These are phyloP conservation scores for Setaria viridis DNA, from an alignment of 202 grass and related monocot species.

Conservation along the genomic window DNA sequence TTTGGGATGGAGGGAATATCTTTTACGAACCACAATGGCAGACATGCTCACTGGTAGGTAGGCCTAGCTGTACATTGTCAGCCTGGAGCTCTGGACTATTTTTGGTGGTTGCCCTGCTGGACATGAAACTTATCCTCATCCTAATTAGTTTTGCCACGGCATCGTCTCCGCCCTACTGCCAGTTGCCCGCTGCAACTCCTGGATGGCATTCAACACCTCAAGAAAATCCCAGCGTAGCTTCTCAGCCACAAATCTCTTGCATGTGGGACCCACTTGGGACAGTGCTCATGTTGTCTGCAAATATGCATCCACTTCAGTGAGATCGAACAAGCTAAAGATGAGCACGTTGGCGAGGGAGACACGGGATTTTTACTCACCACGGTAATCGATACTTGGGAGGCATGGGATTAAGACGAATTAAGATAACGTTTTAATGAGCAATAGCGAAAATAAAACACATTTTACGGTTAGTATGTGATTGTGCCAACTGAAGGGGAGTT, in stretches of 20 bases:
- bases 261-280: neutral
- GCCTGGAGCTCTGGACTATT: neutral
- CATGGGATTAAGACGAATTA: too few relatives aligned
- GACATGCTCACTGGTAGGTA: neutral
- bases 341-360: neutral
- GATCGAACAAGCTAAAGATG: neutral
- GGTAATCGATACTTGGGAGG: slow-evolving; percentile 23
- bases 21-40: too few relatives aligned
- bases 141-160: slow-evolving; percentile 29
- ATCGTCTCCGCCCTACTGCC: slow-evolving; percentile 20
- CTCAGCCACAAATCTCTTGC: slow-evolving; percentile 55
- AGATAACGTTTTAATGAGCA: too few relatives aligned
- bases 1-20: too few relatives aligned
- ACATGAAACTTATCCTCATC: slow-evolving; percentile 43
- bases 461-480: too few relatives aligned
- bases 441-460: too few relatives aligned
- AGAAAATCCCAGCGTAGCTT: slow-evolving; percentile 49
- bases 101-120: slow-evolving; percentile 24
- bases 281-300: slow-evolving; percentile 20
- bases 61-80: neutral
- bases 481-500: too few relatives aligned
- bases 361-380: slow-evolving; percentile 22
- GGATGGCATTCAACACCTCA: slow-evolving; percentile 44
- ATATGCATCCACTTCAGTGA: neutral
- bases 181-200: slow-evolving; percentile 47